Evolutionary conservation across 1,139 yeast species (phyloP).

Genomic region (Scheffersomyces parashehatae): DNA sequence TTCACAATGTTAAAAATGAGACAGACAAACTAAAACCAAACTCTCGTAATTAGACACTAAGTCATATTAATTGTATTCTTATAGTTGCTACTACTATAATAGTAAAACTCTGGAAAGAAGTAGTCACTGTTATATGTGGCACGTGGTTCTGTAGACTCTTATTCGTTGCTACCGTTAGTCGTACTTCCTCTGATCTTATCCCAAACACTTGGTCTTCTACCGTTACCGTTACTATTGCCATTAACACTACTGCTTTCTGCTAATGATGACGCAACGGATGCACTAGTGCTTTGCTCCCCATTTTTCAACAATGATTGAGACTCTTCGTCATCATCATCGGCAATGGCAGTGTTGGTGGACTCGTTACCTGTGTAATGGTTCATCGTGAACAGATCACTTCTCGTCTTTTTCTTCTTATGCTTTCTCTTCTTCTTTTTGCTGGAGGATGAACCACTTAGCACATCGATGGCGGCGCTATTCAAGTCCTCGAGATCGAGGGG

Average conservation of each 20-base stretch:
- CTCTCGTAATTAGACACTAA: no score
- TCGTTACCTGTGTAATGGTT: conserved; percentile 7
- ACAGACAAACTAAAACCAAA: no score
- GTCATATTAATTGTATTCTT: no score
- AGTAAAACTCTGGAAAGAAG: no score
- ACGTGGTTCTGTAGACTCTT: background rate
- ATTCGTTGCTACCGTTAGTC: background rate
- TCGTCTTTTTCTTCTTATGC: conserved; percentile 8
- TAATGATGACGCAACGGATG: background rate
- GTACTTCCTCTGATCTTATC: conserved; percentile 4
- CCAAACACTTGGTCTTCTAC: conserved; percentile 9
- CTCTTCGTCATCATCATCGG: conserved; percentile 1
- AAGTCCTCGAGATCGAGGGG: conserved; percentile 4
- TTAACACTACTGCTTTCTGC: conserved; percentile 4
- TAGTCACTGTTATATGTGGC: no score
- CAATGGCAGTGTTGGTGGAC: background rate
- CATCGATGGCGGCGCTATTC: conserved; percentile 2
- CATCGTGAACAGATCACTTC: conserved; percentile 16
- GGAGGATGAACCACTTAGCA: conserved; percentile 2
- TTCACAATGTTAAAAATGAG: no score
- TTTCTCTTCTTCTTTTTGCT: conserved; percentile 2
- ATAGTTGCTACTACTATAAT: no score
- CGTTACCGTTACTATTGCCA: conserved; percentile 8
- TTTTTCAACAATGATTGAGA: conserved; percentile 1
- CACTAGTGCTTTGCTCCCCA: background rate